These are phyloP conservation scores for Sequoia sempervirens DNA, from an alignment of 75 land plant species.

Conservation along the genomic window DNA sequence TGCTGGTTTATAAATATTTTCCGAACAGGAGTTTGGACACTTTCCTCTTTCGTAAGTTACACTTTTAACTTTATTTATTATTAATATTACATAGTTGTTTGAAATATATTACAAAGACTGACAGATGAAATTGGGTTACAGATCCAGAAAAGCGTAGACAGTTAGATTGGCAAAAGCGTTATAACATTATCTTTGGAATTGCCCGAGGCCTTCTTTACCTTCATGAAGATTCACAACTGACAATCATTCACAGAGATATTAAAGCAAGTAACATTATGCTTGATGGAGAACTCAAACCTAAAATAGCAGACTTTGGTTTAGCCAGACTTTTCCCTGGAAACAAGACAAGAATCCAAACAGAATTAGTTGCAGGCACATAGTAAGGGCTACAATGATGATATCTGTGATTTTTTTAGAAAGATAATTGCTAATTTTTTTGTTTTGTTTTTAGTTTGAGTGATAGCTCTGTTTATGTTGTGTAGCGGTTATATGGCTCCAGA, in stretches of 20 bases:
- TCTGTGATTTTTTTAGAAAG: background rate
- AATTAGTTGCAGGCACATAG: too few species aligned
- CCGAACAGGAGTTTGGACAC: too few species aligned
- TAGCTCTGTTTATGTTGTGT: background rate
- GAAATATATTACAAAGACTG: too few species aligned
- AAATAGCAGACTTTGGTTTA: constrained; percentile 13
- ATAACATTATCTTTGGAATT: constrained; percentile 29
- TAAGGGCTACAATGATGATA: background rate
- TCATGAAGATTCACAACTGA: constrained; percentile 20
- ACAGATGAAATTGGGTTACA: background rate
- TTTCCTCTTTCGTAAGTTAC: too few species aligned
- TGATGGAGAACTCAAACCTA: constrained; percentile 23
- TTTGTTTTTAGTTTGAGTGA: background rate
- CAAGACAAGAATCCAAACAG: constrained; percentile 4
- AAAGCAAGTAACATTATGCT: constrained; percentile 35
- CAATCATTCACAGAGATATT: constrained; percentile 20
- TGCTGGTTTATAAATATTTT: background rate
- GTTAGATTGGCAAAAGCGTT: constrained; percentile 21
- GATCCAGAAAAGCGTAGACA: background rate
- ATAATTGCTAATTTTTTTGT: too few species aligned
- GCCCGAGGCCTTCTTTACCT: constrained; percentile 30
- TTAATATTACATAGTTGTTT: too few species aligned
- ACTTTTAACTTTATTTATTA: too few species aligned
- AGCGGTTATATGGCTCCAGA: too few species aligned
- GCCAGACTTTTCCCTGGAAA: constrained; percentile 4